Evolutionary conservation across 164 flowering plant species (phyloP).

Genomic region (Litsea cubeba): DNA sequence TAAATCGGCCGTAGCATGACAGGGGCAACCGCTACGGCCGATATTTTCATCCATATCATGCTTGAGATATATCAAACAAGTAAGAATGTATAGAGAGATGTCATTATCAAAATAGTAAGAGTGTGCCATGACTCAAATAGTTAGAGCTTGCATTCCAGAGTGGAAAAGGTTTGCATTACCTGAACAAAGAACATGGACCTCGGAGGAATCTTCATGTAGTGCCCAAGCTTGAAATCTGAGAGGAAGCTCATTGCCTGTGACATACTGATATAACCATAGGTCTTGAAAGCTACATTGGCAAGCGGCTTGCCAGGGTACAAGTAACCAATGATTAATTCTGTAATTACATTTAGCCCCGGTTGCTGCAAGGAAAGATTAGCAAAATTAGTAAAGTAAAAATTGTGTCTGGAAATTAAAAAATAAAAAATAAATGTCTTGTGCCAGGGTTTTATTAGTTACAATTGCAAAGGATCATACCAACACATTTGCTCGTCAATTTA

Average conservation of each 20-base stretch:
- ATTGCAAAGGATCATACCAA: not conserved
- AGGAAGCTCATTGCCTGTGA: conserved; percentile 47
- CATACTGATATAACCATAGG: conserved; percentile 53
- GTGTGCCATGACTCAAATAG: not conserved
- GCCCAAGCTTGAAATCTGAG: conserved; percentile 63
- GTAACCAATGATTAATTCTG: conserved; percentile 57
- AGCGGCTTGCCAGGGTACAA: conserved; percentile 58
- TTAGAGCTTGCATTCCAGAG: not conserved
- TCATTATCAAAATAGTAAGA: not conserved
- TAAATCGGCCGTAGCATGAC: no score
- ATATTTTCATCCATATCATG: no score
- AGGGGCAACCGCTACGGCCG: no score
- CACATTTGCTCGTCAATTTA: not conserved
- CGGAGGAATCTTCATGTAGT: conserved; percentile 82
- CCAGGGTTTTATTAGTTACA: not conserved
- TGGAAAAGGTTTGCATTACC: conserved; percentile 25
- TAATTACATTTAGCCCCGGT: conserved; percentile 51
- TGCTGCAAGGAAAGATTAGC: conserved; percentile 22
- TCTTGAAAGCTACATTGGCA: conserved; percentile 61
- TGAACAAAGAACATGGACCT: conserved; percentile 62
- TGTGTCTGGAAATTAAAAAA: not conserved
- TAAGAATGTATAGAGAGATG: not conserved
- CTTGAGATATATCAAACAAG: not conserved
- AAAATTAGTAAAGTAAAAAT: not conserved
- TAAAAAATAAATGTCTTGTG: no score